Evolutionary conservation across 2,329 filamentous ascomycete species (phyloP), one percentile per base, ranked within the genome.

Genomic region (Grosmannia clavigera): DNA sequence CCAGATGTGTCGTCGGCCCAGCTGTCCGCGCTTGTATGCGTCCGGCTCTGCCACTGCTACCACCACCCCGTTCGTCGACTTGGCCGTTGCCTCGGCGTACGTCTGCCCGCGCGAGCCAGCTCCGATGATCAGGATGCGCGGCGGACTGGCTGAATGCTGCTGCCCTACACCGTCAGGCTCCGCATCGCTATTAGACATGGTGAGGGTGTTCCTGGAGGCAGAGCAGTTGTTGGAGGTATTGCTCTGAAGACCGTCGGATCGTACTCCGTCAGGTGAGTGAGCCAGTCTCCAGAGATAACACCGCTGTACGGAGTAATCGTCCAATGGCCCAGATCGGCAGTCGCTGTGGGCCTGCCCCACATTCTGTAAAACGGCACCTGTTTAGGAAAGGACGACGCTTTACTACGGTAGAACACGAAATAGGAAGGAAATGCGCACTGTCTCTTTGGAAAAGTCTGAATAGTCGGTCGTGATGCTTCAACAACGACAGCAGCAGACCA

Each of bases 31-130:
- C 73, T 95, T 95, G 73, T 85, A 94, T 16, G 78, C 70, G 65
- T 90, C 77, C 0, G 92, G 90, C 66, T 97, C 94, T 27, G 88
- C 90, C 19, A 99, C 83, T 31, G 88, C 88, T 27, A 81, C 82
- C 62, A 97, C 82, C 38, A 85, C 70, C 6, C 86, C 89, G 64
- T 84, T 81, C 62, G 82, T 85, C 22, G 82, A 82, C 19, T 78
- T 76, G n/a, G 75, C 72, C 10, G 90, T 84, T 58, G 86, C 86
- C 61, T 78, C 77, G 38, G 86, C 88, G 70, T 95, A 95, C 35
- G 83, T 81, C 58, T 81, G 79, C 16, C 91, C 91, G 43, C 91
- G 84, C 55, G 87, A 89, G 40, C 91, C 90, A 9, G 89, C 90
- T 25, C 91, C 91, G 66, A 95, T 85, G 67, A 95, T 81, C 60